A percentile compares a stretch with the other conserved stretches of the same genome.
These are phyloP conservation scores for Diaporthe eres DNA, from an alignment of 2,329 filamentous ascomycete genomes.

Conservation along the genomic window DNA sequence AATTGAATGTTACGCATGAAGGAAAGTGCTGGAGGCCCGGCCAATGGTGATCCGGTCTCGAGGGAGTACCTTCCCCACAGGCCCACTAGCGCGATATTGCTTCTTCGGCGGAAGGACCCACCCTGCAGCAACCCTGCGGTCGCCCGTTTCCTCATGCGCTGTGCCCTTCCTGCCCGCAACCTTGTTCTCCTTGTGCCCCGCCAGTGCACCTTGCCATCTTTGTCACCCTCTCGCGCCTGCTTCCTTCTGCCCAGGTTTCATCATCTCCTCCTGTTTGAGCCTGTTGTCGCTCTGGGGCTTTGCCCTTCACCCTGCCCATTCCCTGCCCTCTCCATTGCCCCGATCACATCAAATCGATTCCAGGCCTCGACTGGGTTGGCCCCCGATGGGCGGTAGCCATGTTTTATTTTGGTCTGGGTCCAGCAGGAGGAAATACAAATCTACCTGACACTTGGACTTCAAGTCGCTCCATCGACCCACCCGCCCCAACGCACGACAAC, in stretches of 20 bases:
- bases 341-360: conserved; percentile 22
- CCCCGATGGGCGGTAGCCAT: conserved; percentile 36
- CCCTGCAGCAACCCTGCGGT: conserved; percentile 33
- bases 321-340: neutral
- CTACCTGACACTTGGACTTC: conserved; percentile 26
- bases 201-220: conserved; percentile 27
- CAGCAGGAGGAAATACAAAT: conserved; percentile 35
- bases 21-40: conserved; percentile 14
- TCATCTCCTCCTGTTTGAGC: conserved; percentile 37
- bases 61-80: conserved; percentile 34
- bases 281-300: conserved; percentile 18
- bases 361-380: conserved; percentile 32
- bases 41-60: conserved; percentile 7
- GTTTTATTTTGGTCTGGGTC: conserved; percentile 38
- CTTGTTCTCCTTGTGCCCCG: conserved; percentile 5
- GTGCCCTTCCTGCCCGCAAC: conserved; percentile 29
- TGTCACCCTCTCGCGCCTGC: conserved; percentile 19
- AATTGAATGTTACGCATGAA: conserved; percentile 25
- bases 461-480: conserved; percentile 25
- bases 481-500: conserved; percentile 36
- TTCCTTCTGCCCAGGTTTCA: conserved; percentile 37
- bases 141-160: conserved; percentile 32
- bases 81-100: conserved; percentile 36
- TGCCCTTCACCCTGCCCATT: conserved; percentile 21
- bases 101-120: conserved; percentile 24